Evolutionary conservation across 2,329 filamentous ascomycete species (phyloP), one percentile per base, ranked within the genome.

Genomic region (Colletotrichum sublineola): DNA sequence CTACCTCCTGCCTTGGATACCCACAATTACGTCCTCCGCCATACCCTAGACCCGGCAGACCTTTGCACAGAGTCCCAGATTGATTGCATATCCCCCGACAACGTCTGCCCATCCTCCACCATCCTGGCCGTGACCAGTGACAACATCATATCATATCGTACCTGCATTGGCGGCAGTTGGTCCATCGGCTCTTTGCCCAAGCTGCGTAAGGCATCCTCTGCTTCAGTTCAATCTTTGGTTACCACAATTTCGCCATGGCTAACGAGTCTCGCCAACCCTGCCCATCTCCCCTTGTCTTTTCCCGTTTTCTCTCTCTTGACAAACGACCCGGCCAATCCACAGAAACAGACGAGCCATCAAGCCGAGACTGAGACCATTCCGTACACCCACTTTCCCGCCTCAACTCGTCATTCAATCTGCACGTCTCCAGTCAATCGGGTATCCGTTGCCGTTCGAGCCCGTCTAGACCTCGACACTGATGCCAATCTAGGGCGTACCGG

Each of bases 31-130:
- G 6, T 11, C 40, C 42, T 44, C 15, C 15, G 18, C 42, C 18
- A 44, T 15, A 44, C 42, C 63, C 44, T 58, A 58, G 48, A 63
- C 66, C 66, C 46, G 48, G 66, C 38, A 44, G 12, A n/a, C 42
- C 40, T 24, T 62, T 66, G 29, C 67, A 58, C 67, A 71, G 36
- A 58, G 71, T 73, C 46, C 56, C 67, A 31, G 44, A 67, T 71
- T 63, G 71, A 73, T 73, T 71, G 56, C 57, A 50, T 44, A n/a
- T 63, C n/a, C 64, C 24, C 24, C 24, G 24, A 24, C 24, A 24
- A 11, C 8, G 18, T 46, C 44, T n/a, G 44, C 18, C 57, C 38
- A 44, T 15, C 40, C 4, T 31, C 24, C 14, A 15, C 29, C 40
- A 11, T 33, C 38, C 18, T 46, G 40, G 24, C 12, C 18, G 20